Base-by-base conservation (phyloP, 1,284 basidiomycete genomes). In the Phaffia rhodozyma region DNA sequence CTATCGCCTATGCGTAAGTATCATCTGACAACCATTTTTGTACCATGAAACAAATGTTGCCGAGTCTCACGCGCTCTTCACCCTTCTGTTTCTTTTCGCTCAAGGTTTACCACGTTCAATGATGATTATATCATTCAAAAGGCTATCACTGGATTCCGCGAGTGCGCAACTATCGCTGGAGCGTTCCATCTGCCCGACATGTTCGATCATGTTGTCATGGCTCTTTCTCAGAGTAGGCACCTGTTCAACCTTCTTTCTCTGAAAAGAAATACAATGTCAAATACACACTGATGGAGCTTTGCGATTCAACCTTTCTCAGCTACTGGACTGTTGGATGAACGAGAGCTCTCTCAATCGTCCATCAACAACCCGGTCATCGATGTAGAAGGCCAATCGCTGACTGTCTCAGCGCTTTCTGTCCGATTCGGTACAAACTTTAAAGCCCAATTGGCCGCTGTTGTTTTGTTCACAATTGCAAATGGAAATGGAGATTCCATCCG, bases 121-220 rank as follows among this genome's bases (percentile, higher is more conserved):
- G 96, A 98, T 74, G 96, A 98, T 75, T 91, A 93, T 75, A 85
- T 96, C 70, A 91, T 97, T 54, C 91, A 98, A 75, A 84, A 88
- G 38, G 86, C 91, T 21, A 94, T 99, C 69, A 84, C 91, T 32
- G 96, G 92, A 18, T 97, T 97, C 78, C 82, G 91, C 63, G 92
- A 98, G 78, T 96, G 92, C 70, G 96, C 94, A 1, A 91, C 89
- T 0, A 80, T 98, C 9, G 96, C 96, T 0, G 85, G 88, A 30
- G 85, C 85, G 68, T 97, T 94, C 76, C 81, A 83, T 56, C 81
- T 97, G 60, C 90, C 90, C 0, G 92, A 97, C 71, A 91, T 97
- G 5, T 96, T 98, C 72, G 96, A 99, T 77, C 94, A 87, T 68
- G 90, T 97, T 61, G 91, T 98, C 11, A 82, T 89, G 55, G 92